These are phyloP conservation scores for Tulasnella sp. DNA, from an alignment of 768 basidiomycete genomes.

Conservation along the genomic window DNA sequence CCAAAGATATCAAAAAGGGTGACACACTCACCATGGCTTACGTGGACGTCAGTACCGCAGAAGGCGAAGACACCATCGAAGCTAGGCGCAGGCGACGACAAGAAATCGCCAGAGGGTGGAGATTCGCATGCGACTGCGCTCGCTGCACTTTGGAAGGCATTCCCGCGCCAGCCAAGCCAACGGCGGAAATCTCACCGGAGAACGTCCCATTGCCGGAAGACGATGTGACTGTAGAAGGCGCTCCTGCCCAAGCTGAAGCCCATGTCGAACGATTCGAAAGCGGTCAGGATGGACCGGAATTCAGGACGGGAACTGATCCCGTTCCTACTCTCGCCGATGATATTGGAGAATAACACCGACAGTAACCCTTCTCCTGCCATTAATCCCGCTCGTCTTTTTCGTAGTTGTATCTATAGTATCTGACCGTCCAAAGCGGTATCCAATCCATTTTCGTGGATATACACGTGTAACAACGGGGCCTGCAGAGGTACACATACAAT, in stretches of 20 bases:
- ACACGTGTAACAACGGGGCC: too few species aligned
- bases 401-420: too few species aligned
- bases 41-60: constrained; percentile 51
- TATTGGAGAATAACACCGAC: too few species aligned
- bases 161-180: neutral
- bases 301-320: too few species aligned
- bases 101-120: constrained; percentile 72
- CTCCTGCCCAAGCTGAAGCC: constrained; percentile 7
- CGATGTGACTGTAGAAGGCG: constrained; percentile 8
- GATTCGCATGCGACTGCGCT: constrained; percentile 60
- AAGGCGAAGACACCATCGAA: constrained; percentile 34
- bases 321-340: too few species aligned
- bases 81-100: constrained; percentile 52
- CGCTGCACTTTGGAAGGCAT: constrained; percentile 48
- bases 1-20: constrained; percentile 52
- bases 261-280: constrained; percentile 3
- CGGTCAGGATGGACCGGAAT: constrained; percentile 6
- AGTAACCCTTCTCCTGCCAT: too few species aligned
- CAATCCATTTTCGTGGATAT: too few species aligned
- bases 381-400: too few species aligned
- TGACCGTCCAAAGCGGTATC: too few species aligned
- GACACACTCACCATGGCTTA: constrained; percentile 67
- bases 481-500: too few species aligned
- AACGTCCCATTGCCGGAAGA: neutral
- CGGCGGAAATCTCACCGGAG: neutral